Base-by-base conservation (phyloP, 1,284 basidiomycete genomes). In the Ceratobasidium sp. region DNA sequence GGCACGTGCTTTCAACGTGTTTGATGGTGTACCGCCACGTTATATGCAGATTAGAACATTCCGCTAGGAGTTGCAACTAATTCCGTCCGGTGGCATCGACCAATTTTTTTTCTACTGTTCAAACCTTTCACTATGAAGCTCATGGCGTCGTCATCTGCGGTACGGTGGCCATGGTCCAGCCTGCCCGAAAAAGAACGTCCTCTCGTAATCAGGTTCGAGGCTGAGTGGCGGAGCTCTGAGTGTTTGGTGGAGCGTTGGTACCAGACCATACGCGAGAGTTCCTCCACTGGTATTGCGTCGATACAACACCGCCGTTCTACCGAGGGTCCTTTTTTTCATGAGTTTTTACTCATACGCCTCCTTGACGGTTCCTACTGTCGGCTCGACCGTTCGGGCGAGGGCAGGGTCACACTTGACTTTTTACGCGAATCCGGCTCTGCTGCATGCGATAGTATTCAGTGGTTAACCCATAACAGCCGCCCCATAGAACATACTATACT, bases 241-340 rank as follows among this genome's bases (percentile, higher is more conserved):
- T 66, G 64, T 24, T 27, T 29, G 22, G 64, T 53, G 4, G 34
- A 49, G 46, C n/a, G 48, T 16, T 66, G 64, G 64, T 66, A 66
- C 19, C 29, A 27, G 37, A 34, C 27, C n/a, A 31, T 11, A 13
- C 24, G n/a, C 24, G n/a, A 19, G 9, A 2, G n/a, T 22, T 24
- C 51, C n/a, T n/a, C 29, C 48, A 66, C 64, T 14, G 6, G n/a
- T 8, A 51, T 66, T 53, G 29, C 29, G 8, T 24, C 29, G 2
- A 22, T 66, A 27, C 22, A 66, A 19, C 64, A 66, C 31, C 27
- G 31, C n/a, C n/a, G 48, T 37, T 37, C 37, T 13, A 46, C 53
- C 48, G 37, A 66, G 5, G 27, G 27, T 4, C 64, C 64, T n/a
- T 66, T 66, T 34, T 66, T 53, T 39, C 48, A 66, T 24, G 64